Percentiles rank a stretch among this genome's conserved stretches.
Evolutionary conservation across 2,329 filamentous ascomycete species (phyloP).

Genomic region (Sporothrix mexicana): DNA sequence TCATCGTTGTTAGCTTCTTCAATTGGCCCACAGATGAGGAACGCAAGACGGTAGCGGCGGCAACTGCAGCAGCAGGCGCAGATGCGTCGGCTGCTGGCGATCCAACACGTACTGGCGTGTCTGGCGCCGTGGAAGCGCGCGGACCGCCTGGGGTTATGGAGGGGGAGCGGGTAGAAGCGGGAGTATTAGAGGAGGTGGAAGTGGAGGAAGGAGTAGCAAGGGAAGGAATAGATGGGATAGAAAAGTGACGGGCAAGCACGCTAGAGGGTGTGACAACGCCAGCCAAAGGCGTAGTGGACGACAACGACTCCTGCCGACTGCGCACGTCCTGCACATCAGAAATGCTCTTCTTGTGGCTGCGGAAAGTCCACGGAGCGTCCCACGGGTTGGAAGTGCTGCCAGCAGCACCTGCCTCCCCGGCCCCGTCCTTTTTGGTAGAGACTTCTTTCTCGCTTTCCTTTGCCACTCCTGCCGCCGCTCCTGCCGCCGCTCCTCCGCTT

Average conservation of each 20-base stretch:
- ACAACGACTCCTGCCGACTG: constrained; percentile 52
- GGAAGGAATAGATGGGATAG: constrained; percentile 60
- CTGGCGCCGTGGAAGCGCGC: constrained; percentile 32
- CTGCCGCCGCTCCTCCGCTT: constrained; percentile 12
- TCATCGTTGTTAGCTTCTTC: constrained; percentile 88
- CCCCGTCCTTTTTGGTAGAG: constrained; percentile 26
- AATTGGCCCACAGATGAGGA: constrained; percentile 71
- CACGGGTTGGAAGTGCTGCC: constrained; percentile 29
- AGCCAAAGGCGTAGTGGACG: constrained; percentile 64
- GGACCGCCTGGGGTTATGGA: background rate
- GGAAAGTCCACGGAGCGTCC: constrained; percentile 38
- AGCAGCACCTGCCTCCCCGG: background rate
- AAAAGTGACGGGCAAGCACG: constrained; percentile 71
- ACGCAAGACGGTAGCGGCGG: constrained; percentile 47
- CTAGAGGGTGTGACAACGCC: constrained; percentile 66
- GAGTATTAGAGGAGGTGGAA: constrained; percentile 30
- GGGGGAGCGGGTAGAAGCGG: constrained; percentile 31
- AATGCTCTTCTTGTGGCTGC: constrained; percentile 52
- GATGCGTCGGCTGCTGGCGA: constrained; percentile 31
- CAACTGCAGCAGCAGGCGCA: constrained; percentile 25
- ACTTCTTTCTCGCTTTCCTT: constrained; percentile 17
- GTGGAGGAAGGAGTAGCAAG: constrained; percentile 29
- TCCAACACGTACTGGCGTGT: constrained; percentile 42
- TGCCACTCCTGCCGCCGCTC: constrained; percentile 1
- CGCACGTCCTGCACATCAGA: constrained; percentile 52